Evolutionary conservation across 768 basidiomycete genomes (phyloP).

Genomic region (Leucogyrophana mollusca): DNA sequence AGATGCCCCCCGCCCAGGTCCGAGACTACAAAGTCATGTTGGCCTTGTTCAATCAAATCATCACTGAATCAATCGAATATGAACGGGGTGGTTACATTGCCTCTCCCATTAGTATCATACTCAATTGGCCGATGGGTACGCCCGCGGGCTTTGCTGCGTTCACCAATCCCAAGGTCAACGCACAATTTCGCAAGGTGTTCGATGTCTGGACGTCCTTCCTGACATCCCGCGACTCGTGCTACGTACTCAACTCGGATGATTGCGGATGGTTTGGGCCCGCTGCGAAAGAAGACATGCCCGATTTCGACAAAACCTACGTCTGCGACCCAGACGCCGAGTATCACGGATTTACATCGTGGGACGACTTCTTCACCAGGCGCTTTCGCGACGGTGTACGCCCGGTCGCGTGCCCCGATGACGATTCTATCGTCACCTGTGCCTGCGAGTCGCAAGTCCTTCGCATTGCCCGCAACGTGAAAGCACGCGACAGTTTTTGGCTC

Average conservation of each 20-base stretch:
- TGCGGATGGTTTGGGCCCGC: slow-evolving; percentile 50
- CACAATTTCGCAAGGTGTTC: slow-evolving; percentile 45
- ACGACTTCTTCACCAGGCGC: slow-evolving; percentile 53
- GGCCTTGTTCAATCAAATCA: neutral
- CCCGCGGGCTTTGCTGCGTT: slow-evolving; percentile 31
- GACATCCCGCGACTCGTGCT: slow-evolving; percentile 37
- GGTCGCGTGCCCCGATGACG: slow-evolving; percentile 22
- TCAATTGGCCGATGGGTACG: slow-evolving; percentile 39
- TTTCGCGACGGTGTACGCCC: slow-evolving; percentile 43
- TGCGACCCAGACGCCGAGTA: slow-evolving; percentile 39
- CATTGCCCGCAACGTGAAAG: slow-evolving; percentile 37
- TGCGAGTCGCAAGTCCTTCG: slow-evolving; percentile 55
- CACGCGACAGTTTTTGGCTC: slow-evolving; percentile 53
- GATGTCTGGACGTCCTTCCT: slow-evolving; percentile 51
- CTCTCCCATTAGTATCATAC: slow-evolving; percentile 5
- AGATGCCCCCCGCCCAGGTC: neutral
- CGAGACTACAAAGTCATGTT: slow-evolving; percentile 3
- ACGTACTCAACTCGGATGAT: slow-evolving; percentile 35
- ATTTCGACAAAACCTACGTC: slow-evolving; percentile 38
- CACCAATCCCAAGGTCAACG: slow-evolving; percentile 44
- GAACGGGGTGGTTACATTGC: neutral
- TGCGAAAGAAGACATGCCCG: slow-evolving; percentile 20
- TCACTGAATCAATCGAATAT: slow-evolving; percentile 1
- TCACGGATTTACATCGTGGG: slow-evolving; percentile 49
- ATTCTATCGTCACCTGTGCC: slow-evolving; percentile 42